Evolutionary conservation across 2,329 filamentous ascomycete species (phyloP), one percentile per base, ranked within the genome.

Genomic region (Pestalotiopsis sp.): DNA sequence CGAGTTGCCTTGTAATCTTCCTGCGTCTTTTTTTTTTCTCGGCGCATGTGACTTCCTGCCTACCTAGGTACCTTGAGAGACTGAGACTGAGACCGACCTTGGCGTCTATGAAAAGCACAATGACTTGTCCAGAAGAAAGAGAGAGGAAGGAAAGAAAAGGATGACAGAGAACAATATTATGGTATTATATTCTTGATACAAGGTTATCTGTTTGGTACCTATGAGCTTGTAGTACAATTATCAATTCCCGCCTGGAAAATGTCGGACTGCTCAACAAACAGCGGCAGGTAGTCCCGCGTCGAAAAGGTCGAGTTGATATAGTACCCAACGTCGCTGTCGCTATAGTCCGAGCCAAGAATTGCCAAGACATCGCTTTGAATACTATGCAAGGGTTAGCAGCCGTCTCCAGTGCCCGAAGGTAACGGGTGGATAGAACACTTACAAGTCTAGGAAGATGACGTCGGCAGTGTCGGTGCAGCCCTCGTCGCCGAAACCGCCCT

Each of bases 381-480:
- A 69, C 80, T 82, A 66, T 38, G 38, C 5, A 56, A 17, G 4
- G 57, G 49, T 68, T 23, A 66, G 60, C 59, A 57, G 41, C 27
- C 2, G 17, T 20, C 11, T 11, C 20, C 25, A 23, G 7, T 23
- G 23, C 9, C 23, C 1, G 23, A 23, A 5, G 3, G 2, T 4
- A 20, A 38, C 13, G 14, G 2, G 6, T 27, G 1, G 5, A 4
- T 31, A 36, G 6, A 31, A 12, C 2, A 78, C 80, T 75, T 70
- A 83, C 81, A 86, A 88, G 70, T 88, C 85, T 14, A 86, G 75
- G 72, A 88, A 88, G 27, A 89, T 78, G 0, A 89, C 74, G 70
- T 89, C 87, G 2, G 88, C 86, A 2, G 75, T 80, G 12, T 82
- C 80, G 0, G 85, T 83, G 20, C 76, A 79, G 1, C 83, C 83